Evolutionary conservation across 768 basidiomycete genomes (phyloP), one percentile per base, ranked within the genome.

Genomic region (Tubosaeta sp.): DNA sequence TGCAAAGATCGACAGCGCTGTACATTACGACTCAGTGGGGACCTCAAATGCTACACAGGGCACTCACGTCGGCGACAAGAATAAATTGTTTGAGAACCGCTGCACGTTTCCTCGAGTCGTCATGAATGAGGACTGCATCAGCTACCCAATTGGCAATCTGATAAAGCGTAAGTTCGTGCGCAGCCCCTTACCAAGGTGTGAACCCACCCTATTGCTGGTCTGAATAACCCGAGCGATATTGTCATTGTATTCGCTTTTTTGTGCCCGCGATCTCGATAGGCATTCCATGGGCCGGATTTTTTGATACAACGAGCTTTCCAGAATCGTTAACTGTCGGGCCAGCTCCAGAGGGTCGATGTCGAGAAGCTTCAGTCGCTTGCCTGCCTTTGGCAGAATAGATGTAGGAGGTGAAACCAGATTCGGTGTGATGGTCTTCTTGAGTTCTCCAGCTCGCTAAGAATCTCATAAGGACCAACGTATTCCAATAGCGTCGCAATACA

Each of bases 101-200:
- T 3, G 91, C 93, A 18, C 96, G 84, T 65, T 83, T 85, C 59
- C 87, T 84, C 3, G 88, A 84, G 61, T 95, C 92, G 48, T 91
- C 88, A 49, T 86, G 81, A 47, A 69, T 75, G 22, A 95, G 77
- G n/a, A 96, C 81, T 3, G 84, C 77, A 56, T 92, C 87, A 2
- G 88, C 87, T 11, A 96, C 92, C 93, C 93, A 96, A 58, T 88
- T 83, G 7, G 94, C 92, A 64, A 95, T 88, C 93, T 94, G 39
- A 29, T 14, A 27, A n/a, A 6, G 21, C 12, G 19, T 64, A 3
- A 62, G 50, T 19, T 25, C 34, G 6, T 14, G 42, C 18, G 21
- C 6, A 6, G 5, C 32, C 18, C 12, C 18, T 21, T 10, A n/a
- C 21, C 30, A 18, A 24, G 35, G 24, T 8, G 4, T 36, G 24